Evolutionary conservation across 768 basidiomycete species (phyloP), one percentile per base, ranked within the genome.

Genomic region (Rubroboletus satanas): DNA sequence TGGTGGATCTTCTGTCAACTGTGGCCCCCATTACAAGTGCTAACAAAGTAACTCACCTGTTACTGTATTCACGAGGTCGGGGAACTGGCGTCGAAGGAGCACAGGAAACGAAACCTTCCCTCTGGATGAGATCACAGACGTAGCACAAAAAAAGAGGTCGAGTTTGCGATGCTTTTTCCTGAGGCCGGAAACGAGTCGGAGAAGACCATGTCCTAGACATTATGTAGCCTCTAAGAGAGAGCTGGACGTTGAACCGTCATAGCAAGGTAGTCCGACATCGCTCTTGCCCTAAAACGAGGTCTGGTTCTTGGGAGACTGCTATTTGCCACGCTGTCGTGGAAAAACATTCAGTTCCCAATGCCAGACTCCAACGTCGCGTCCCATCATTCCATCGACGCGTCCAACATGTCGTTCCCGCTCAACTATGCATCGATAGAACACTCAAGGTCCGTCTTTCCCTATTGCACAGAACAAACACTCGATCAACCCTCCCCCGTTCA

Each of bases 371-470:
- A 11, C n/a, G 38, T 10, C 38, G 18, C 10, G 37, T 21, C 39
- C 39, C 39, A 11, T 7, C 39, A 11, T 7, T 39, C 42, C 46
- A 9, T n/a, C 45, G 12, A 32, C 31, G 23, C 33, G 28, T 31
- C 45, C 7, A 32, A 7, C 48, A 70, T 70, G 67, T 60, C 68
- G 1, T 69, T 61, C 55, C 49, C 60, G 39, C 70, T 72, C 56
- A 46, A 72, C 56, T 71, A 71, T 29, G 54, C 67, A 1, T 69
- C 70, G n/a, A 39, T 71, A 42, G 70, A 71, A 52, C 65, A 67
- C 38, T 55, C 63, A 12, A 71, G 50, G 68, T 69, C 29, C 4
- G 56, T 66, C 38, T 6, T 14, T 29, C 10, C 32, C 2, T 7
- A 5, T 10, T 37, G 7, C 5, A 4, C 5, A 5, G 1, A n/a